A percentile compares a stretch with the other conserved stretches of the same genome.
Evolutionary conservation across 495 filamentous ascomycete genomes (phyloP).

Genomic region (Podospora pseudoanserina): DNA sequence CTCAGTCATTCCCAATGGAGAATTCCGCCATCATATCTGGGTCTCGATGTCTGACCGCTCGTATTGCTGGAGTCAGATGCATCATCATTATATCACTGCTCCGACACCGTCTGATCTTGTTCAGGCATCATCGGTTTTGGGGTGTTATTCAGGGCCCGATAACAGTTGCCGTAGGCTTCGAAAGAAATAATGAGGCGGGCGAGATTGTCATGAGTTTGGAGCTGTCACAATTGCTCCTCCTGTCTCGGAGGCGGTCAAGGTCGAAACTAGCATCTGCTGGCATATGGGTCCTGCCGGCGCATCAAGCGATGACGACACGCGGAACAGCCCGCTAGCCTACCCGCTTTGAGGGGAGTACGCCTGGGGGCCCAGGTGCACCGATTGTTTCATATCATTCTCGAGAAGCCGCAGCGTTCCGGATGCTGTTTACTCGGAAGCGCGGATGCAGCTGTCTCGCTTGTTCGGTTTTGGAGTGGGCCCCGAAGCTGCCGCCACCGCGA

Average conservation of each 20-base stretch:
- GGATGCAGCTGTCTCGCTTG: neutral
- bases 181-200: neutral
- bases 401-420: neutral
- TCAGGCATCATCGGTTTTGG: neutral
- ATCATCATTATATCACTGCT: neutral
- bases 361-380: no score
- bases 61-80: neutral
- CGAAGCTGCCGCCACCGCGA: neutral
- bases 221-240: neutral
- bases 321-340: neutral
- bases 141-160: neutral
- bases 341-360: neutral
- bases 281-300: neutral
- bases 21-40: neutral
- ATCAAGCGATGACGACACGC: neutral
- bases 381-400: neutral
- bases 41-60: neutral
- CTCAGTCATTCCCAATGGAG: slow-evolving; percentile 2
- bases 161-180: neutral
- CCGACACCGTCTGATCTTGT: neutral
- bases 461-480: neutral
- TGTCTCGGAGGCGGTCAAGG: no score
- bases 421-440: neutral
- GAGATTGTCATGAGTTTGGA: neutral
- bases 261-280: neutral